These are phyloP conservation scores for Astathelohania contejeani DNA, from an alignment of 371 early-diverging fungal species.

Conservation along the genomic window DNA sequence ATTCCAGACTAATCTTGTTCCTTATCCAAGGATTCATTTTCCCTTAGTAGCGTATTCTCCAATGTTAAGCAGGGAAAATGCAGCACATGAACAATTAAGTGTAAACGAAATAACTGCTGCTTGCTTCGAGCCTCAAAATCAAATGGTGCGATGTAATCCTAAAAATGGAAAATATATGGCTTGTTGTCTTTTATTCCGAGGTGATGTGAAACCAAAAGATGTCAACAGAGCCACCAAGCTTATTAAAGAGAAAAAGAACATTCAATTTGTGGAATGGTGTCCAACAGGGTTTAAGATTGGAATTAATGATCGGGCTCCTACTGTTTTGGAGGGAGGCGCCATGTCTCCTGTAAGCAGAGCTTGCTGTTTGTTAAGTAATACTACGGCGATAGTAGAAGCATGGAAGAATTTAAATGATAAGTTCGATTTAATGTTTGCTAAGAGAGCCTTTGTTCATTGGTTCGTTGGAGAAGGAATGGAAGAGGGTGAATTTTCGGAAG, in stretches of 20 bases:
- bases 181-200: constrained; percentile 78
- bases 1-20: constrained; percentile 88
- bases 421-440: constrained; percentile 84
- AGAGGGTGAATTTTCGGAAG: constrained; percentile 94
- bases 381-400: constrained; percentile 82
- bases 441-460: constrained; percentile 95
- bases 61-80: constrained; percentile 69
- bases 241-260: constrained; percentile 71
- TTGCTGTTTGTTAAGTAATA: constrained; percentile 79
- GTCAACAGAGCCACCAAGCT: constrained; percentile 67
- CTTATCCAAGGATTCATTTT: constrained; percentile 81
- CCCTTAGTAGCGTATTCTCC: constrained; percentile 81
- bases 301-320: constrained; percentile 72
- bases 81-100: constrained; percentile 70
- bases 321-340: constrained; percentile 72
- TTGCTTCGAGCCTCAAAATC: constrained; percentile 78
- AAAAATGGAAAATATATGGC: constrained; percentile 85
- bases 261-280: constrained; percentile 91
- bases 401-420: constrained; percentile 81
- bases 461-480: constrained; percentile 82
- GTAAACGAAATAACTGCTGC: constrained; percentile 74
- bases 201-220: constrained; percentile 65
- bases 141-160: constrained; percentile 87
- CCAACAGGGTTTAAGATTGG: constrained; percentile 91
- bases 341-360: constrained; percentile 76